Evolutionary conservation across 805 yeast genomes (phyloP), one percentile per base, ranked within the genome.

Genomic region (Helenozyma rhizophorensis): DNA sequence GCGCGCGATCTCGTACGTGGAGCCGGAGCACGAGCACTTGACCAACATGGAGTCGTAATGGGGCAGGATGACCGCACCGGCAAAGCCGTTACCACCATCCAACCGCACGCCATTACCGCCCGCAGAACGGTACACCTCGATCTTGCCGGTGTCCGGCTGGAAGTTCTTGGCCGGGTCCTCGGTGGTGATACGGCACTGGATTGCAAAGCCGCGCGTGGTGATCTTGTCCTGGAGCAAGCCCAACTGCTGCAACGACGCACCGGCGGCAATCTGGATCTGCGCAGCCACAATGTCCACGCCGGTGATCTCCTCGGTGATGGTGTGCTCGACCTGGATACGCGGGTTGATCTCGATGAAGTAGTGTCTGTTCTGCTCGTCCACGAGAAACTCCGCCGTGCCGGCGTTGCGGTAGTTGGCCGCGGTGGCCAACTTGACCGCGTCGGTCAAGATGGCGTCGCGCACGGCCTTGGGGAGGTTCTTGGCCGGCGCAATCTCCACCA

Each of bases 71-170:
- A 93, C 80, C 14, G 97, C 84, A 45, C 98, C 98, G 9, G 96
- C 95, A 61, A 87, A 90, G 3, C 96, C 97, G 59, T 90, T 90
- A 67, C 97, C 97, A 69, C 98, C 98, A 55, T 90, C 98, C 50
- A 93, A 74, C 70, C 99, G 81, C 29, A 93, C 97, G 62, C 99
- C 99, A 57, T 93, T 93, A 72, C 99, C 99, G 66, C 98, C 98
- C 14, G 97, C 86, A 28, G 97, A 88, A 62, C 97, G 80, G 72
- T 90, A 90, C 28, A 90, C 98, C 64, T 90, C 98, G 51, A 90
- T 83, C 65, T 89, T 88, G 58, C 98, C 98, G 3, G 97, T 93
- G 59, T 90, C 98, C 11, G 98, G 98, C 66, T 86, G 97, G 80
- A 90, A 90, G 58, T 83, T 86, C 69, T 89, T 89, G 32, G 95